Percentiles rank a stretch among this genome's conserved stretches.
Evolutionary conservation across 441 rosid species (phyloP).

Genomic region (Codiaeum variegatum): DNA sequence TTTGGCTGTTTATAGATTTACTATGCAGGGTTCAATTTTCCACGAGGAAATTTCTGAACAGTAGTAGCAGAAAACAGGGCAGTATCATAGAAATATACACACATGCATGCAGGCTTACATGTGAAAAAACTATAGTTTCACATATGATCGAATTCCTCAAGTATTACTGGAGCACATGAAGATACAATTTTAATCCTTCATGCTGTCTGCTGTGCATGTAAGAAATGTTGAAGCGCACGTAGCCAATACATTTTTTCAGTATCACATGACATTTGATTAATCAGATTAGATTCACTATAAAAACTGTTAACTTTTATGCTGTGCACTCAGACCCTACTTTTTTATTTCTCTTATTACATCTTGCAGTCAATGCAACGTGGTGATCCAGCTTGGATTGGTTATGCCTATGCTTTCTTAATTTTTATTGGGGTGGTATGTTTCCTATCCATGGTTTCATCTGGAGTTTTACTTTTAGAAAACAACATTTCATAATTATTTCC

Average conservation of each 20-base stretch:
- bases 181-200: neutral
- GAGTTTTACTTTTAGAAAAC: neutral
- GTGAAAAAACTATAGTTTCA: too few species aligned
- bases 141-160: neutral
- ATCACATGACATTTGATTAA: neutral
- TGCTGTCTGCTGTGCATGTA: neutral
- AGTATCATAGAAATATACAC: too few species aligned
- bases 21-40: too few species aligned
- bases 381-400: conserved; percentile 91
- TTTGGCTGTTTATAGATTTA: too few species aligned
- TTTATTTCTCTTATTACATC: conserved; percentile 11
- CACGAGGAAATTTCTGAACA: too few species aligned
- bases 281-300: neutral
- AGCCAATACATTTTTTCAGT: neutral
- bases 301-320: neutral
- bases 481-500: neutral
- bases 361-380: conserved; percentile 95
- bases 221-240: neutral
- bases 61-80: too few species aligned
- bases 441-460: conserved; percentile 13
- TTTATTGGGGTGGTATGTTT: conserved; percentile 78
- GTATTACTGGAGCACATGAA: neutral
- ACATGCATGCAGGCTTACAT: too few species aligned
- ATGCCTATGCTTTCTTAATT: conserved; percentile 74
- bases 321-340: conserved; percentile 12